These are phyloP conservation scores for Aspergillus neotritici DNA, from an alignment of 2,329 filamentous ascomycete species.

Conservation along the genomic window DNA sequence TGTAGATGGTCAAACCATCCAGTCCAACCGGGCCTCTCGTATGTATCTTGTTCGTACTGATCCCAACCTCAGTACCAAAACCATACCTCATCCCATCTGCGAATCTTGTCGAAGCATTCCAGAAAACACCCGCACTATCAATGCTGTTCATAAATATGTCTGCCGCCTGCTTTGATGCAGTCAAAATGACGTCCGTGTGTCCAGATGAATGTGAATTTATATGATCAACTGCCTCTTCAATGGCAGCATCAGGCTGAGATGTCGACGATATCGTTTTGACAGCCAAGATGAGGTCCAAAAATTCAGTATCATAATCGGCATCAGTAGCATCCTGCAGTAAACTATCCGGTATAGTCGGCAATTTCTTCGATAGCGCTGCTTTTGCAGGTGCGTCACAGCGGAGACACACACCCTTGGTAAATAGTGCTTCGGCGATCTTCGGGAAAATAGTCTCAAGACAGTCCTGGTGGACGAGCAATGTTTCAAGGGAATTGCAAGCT, in stretches of 20 bases:
- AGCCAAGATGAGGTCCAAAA: slow-evolving; percentile 76
- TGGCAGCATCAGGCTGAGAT: slow-evolving; percentile 25
- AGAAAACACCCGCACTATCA: slow-evolving; percentile 89
- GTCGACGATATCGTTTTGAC: slow-evolving; percentile 65
- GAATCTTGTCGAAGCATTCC: slow-evolving; percentile 92
- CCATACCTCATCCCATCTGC: slow-evolving; percentile 96
- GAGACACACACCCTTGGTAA: slow-evolving; percentile 71
- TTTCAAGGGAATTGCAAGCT: slow-evolving; percentile 92
- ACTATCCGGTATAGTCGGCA: slow-evolving; percentile 40
- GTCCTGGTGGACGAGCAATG: slow-evolving; percentile 73
- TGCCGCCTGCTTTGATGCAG: slow-evolving; percentile 60
- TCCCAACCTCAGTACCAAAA: slow-evolving; percentile 96
- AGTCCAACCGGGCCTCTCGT: slow-evolving; percentile 86
- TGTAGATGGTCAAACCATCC: slow-evolving; percentile 94
- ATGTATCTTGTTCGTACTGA: slow-evolving; percentile 98
- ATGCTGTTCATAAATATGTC: slow-evolving; percentile 78
- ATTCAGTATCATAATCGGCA: slow-evolving; percentile 80
- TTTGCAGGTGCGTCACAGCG: slow-evolving; percentile 71
- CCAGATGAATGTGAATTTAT: slow-evolving; percentile 90
- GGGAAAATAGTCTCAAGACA: slow-evolving; percentile 65
- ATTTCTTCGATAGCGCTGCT: slow-evolving; percentile 50
- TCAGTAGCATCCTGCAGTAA: slow-evolving; percentile 61
- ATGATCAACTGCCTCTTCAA: slow-evolving; percentile 72
- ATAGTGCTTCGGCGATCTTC: slow-evolving; percentile 64
- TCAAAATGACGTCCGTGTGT: slow-evolving; percentile 90